Evolutionary conservation across 1,284 basidiomycete species (phyloP).

Genomic region (Thecaphora frezii): DNA sequence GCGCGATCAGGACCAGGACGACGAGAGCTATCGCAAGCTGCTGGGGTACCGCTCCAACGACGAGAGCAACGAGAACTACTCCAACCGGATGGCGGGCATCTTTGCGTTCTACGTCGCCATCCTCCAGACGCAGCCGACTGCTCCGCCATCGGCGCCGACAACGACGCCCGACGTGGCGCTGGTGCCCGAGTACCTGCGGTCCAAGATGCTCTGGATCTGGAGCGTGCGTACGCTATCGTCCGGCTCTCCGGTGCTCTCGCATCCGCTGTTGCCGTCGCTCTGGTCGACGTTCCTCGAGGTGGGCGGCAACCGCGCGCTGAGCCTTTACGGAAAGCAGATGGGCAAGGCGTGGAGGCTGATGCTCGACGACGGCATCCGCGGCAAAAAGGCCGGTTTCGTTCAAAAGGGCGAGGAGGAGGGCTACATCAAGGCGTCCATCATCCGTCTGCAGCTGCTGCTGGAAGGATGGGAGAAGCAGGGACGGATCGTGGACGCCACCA

Average conservation of each 20-base stretch:
- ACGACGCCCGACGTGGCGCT: constrained; percentile 5
- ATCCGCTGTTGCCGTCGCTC: constrained; percentile 46
- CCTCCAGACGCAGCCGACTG: constrained; percentile 62
- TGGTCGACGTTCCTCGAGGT: constrained; percentile 53
- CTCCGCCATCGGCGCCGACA: constrained; percentile 8
- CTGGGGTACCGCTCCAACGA: constrained; percentile 68
- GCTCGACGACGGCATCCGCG: constrained; percentile 36
- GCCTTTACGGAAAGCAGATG: constrained; percentile 45
- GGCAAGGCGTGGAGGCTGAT: constrained; percentile 45
- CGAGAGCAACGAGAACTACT: constrained; percentile 67
- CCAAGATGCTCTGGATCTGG: constrained; percentile 52
- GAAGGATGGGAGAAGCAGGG: constrained; percentile 55
- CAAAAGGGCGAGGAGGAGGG: constrained; percentile 19
- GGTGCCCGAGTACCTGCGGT: constrained; percentile 36
- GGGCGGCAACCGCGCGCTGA: constrained; percentile 29
- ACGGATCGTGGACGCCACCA: constrained; percentile 15
- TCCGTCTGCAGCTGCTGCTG: constrained; percentile 54
- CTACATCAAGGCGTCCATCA: constrained; percentile 40
- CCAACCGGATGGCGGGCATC: constrained; percentile 75
- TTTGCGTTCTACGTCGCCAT: constrained; percentile 86
- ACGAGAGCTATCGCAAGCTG: constrained; percentile 68
- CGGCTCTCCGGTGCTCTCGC: constrained; percentile 36
- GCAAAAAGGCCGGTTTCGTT: constrained; percentile 32
- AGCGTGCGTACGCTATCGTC: constrained; percentile 43
- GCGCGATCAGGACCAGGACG: constrained; percentile 48